phyloP scores from a whole-genome alignment of 441 rosid species.

The Geranium incanum region DNA sequence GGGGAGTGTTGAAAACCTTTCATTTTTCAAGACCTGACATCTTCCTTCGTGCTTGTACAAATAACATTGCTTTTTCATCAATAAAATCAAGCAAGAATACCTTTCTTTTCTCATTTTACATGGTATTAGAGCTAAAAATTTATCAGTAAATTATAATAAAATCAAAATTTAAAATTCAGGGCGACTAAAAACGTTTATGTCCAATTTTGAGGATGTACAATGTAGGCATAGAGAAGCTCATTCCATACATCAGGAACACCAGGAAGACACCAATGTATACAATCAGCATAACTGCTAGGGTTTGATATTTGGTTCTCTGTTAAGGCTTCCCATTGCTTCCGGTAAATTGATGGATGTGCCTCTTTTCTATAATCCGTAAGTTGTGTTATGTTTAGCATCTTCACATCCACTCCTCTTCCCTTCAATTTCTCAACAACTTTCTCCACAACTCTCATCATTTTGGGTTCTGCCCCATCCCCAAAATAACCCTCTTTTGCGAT shows the following conservation, averaged over 20 bases:
- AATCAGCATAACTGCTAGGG: conserved; percentile 37
- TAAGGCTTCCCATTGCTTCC: conserved; percentile 25
- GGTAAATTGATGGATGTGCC: conserved; percentile 40
- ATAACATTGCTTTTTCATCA: too few relatives aligned
- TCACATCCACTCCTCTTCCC: conserved; percentile 18
- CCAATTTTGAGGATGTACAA: neutral
- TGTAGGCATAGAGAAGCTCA: conserved; percentile 35
- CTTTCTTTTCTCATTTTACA: too few relatives aligned
- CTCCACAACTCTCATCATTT: conserved; percentile 29
- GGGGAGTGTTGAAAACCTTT: too few relatives aligned
- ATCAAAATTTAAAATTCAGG: too few relatives aligned
- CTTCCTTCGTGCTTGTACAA: too few relatives aligned
- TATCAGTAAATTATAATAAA: too few relatives aligned
- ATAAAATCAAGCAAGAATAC: too few relatives aligned
- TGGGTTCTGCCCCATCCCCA: neutral
- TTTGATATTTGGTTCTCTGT: conserved; percentile 29
- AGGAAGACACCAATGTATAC: conserved; percentile 59
- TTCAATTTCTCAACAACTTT: neutral
- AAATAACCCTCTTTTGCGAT: neutral
- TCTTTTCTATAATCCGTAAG: conserved; percentile 41
- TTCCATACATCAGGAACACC: conserved; percentile 61
- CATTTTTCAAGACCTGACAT: too few relatives aligned
- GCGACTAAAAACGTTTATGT: neutral
- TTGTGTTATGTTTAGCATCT: conserved; percentile 29
- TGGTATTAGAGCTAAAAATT: too few relatives aligned